Evolutionary conservation across 192 early-diverging fungal species (phyloP).

Genomic region (Radiomyces spectabilis): DNA sequence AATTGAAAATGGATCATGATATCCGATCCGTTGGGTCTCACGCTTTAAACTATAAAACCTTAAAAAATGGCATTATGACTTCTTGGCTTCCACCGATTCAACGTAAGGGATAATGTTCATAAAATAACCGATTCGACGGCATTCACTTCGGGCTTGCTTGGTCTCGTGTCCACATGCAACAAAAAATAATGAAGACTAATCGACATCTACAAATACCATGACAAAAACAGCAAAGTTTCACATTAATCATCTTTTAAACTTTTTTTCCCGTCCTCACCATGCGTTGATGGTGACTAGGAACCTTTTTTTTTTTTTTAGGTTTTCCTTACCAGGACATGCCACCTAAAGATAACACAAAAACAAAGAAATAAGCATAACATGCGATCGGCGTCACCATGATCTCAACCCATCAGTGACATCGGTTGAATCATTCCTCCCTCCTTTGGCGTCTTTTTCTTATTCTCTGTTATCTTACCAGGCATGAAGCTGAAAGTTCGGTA

Average conservation of each 20-base stretch:
- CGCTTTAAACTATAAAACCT: too few relatives aligned
- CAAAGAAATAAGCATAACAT: not conserved
- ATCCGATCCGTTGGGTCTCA: not conserved
- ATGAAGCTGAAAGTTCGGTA: slow-evolving; percentile 22
- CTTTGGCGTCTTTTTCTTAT: too few relatives aligned
- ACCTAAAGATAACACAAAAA: slow-evolving; percentile 10
- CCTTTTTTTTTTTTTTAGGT: not conserved
- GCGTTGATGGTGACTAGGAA: too few relatives aligned
- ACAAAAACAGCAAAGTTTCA: not conserved
- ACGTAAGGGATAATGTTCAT: not conserved
- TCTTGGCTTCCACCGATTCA: not conserved
- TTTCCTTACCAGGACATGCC: slow-evolving; percentile 17
- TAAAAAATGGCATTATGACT: too few relatives aligned
- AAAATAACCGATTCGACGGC: not conserved
- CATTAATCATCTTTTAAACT: not conserved
- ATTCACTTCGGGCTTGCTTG: not conserved
- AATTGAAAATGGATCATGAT: too few relatives aligned
- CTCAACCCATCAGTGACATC: not conserved
- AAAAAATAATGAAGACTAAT: slow-evolving; percentile 23
- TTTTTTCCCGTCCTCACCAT: too few relatives aligned
- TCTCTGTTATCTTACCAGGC: slow-evolving; percentile 16
- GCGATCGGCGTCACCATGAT: too few relatives aligned
- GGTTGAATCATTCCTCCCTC: not conserved
- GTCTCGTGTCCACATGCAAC: slow-evolving; percentile 12
- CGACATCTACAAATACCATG: slow-evolving; percentile 14